Evolutionary conservation across 202 grass and related monocot species (phyloP).

Genomic region (Dendrocalamus latiflorus): DNA sequence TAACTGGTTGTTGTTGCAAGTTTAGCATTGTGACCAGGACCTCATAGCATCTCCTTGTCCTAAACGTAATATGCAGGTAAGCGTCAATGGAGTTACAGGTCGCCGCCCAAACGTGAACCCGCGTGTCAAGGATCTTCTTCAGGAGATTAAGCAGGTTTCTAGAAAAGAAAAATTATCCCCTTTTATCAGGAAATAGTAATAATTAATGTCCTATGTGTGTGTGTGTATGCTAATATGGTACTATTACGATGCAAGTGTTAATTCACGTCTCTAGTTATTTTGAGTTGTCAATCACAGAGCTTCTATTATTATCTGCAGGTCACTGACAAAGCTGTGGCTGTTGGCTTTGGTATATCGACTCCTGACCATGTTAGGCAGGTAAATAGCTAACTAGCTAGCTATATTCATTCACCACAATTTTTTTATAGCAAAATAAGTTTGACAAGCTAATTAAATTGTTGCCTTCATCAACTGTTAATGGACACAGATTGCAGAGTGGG

Average conservation of each 20-base stretch:
- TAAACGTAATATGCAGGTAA: background rate
- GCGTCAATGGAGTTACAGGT: slow-evolving; percentile 46
- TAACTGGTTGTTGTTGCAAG: background rate
- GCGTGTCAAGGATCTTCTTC: slow-evolving; percentile 29
- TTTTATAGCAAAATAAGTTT: background rate
- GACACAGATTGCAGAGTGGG: slow-evolving; percentile 52
- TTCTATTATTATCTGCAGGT: background rate
- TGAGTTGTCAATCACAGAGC: background rate
- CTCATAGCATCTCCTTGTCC: background rate
- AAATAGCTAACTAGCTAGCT: background rate
- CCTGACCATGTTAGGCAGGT: slow-evolving; percentile 56
- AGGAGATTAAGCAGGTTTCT: slow-evolving; percentile 41
- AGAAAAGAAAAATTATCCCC: background rate
- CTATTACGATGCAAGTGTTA: too few relatives aligned
- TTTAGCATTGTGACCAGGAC: background rate
- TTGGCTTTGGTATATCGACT: slow-evolving; percentile 53
- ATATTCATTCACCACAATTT: background rate
- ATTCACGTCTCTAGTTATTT: background rate
- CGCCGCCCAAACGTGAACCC: slow-evolving; percentile 10
- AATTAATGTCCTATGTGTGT: background rate
- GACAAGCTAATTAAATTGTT: background rate
- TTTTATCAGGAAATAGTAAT: background rate
- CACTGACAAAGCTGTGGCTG: slow-evolving; percentile 40
- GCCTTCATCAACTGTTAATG: background rate
- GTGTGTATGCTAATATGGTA: background rate